Evolutionary conservation across 2,329 filamentous ascomycete species (phyloP).

Genomic region (Corynespora cassiicola): DNA sequence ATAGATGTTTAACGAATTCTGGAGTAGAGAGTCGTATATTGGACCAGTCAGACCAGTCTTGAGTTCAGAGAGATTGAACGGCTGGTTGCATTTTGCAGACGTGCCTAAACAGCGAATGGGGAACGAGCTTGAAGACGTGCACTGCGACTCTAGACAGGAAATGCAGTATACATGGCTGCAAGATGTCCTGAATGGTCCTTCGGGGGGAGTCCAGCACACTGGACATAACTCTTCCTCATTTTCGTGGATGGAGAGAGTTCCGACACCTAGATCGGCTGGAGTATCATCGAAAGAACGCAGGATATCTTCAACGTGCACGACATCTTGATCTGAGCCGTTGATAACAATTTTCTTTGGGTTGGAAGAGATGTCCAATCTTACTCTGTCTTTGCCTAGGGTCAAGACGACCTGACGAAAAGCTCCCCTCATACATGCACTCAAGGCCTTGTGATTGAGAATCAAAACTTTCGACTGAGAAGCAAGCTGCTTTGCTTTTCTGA

Average conservation of each 20-base stretch:
- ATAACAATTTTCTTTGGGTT: constrained; percentile 23
- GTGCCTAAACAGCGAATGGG: constrained; percentile 11
- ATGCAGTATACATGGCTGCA: constrained; percentile 22
- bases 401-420: constrained; percentile 18
- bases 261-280: constrained; percentile 3
- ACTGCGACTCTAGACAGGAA: constrained; percentile 20
- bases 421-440: constrained; percentile 17
- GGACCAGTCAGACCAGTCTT: constrained; percentile 3
- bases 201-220: constrained; percentile 14
- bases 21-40: constrained; percentile 13
- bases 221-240: constrained; percentile 12
- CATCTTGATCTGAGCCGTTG: constrained; percentile 12
- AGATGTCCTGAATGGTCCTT: constrained; percentile 9
- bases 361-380: constrained; percentile 19
- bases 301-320: constrained; percentile 12
- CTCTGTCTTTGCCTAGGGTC: constrained; percentile 19
- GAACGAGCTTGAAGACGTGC: constrained; percentile 15
- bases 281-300: constrained; percentile 3
- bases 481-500: constrained; percentile 7
- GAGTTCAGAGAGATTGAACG: constrained; percentile 8
- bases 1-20: constrained; percentile 18
- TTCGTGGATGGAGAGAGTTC: constrained; percentile 7
- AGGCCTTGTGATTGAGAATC: constrained; percentile 12
- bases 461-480: constrained; percentile 7
- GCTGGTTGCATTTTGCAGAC: constrained; percentile 3